phyloP scores from a whole-genome alignment of 345 rosid species.

The Trapa bicornis region DNA sequence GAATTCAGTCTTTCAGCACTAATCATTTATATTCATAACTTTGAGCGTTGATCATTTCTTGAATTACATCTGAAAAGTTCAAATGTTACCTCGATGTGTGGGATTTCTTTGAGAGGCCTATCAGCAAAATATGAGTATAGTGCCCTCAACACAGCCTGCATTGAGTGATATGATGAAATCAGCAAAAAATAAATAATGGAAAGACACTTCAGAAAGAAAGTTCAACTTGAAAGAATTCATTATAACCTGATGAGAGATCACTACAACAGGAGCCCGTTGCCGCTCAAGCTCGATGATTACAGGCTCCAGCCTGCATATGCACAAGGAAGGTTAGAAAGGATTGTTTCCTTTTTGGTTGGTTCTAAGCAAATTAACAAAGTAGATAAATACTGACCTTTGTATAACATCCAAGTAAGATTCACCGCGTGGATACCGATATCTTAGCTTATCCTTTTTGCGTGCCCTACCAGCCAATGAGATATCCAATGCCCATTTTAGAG shows the following conservation, averaged over 20 bases:
- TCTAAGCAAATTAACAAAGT: neutral
- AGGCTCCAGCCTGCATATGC: constrained; percentile 75
- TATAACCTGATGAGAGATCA: constrained; percentile 92
- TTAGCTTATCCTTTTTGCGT: constrained; percentile 80
- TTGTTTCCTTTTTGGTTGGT: neutral
- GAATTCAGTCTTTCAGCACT: neutral
- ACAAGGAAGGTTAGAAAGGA: neutral
- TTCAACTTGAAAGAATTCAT: constrained; percentile 6
- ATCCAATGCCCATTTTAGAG: neutral
- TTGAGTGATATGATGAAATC: constrained; percentile 3
- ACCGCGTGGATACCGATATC: constrained; percentile 96
- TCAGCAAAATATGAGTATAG: constrained; percentile 96
- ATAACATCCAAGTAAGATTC: constrained; percentile 99
- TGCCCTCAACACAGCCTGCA: constrained; percentile 97
- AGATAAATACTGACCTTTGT: constrained; percentile 48
- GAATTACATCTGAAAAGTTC: too few species aligned
- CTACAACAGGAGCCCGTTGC: constrained; percentile 96
- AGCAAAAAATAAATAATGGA: neutral
- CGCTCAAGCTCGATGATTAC: constrained; percentile 96
- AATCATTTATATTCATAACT: neutral
- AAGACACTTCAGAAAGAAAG: neutral
- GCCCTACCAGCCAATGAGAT: constrained; percentile 29
- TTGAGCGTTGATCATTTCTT: too few species aligned
- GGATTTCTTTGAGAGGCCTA: constrained; percentile 92
- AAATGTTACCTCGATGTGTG: constrained; percentile 71